A percentile compares a stretch with the other conserved stretches of the same genome.
Evolutionary conservation across 2,329 filamentous ascomycete genomes (phyloP).

Genomic region (Colletotrichum echinochloae): DNA sequence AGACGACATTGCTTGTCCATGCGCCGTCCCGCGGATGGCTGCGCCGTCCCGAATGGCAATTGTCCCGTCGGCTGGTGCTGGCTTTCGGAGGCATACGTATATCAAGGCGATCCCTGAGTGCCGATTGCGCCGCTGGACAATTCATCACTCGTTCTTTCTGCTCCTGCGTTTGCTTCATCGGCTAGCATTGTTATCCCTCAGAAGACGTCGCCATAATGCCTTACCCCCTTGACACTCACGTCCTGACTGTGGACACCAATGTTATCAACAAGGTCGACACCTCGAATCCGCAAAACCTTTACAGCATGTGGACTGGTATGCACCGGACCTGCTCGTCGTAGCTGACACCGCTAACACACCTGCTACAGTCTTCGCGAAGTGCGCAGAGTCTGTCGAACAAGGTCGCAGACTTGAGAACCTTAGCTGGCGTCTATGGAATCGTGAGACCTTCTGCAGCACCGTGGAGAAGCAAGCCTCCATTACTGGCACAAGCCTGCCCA

Average conservation of each 20-base stretch:
- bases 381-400: conserved; percentile 93
- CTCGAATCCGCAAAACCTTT: conserved; percentile 89
- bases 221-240: conserved; percentile 74
- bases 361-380: conserved; percentile 86
- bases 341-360: conserved; percentile 13
- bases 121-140: not conserved
- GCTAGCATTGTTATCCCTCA: not conserved
- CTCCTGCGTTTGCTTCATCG: not conserved
- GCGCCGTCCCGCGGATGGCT: not conserved
- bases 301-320: conserved; percentile 97
- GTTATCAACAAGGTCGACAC: conserved; percentile 67
- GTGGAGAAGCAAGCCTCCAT: conserved; percentile 64
- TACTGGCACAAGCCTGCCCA: conserved; percentile 58
- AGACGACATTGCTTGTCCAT: not conserved
- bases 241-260: conserved; percentile 81
- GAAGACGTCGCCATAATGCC: not conserved
- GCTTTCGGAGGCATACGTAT: not conserved
- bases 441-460: conserved; percentile 90
- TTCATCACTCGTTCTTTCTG: not conserved
- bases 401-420: conserved; percentile 93
- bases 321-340: conserved; percentile 10
- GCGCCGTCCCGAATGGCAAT: not conserved
- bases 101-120: not conserved
- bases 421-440: conserved; percentile 94
- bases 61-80: not conserved